Conservation (phyloP, 1,284 basidiomycete species). For the Stygiomarasmius scandens region DNA sequence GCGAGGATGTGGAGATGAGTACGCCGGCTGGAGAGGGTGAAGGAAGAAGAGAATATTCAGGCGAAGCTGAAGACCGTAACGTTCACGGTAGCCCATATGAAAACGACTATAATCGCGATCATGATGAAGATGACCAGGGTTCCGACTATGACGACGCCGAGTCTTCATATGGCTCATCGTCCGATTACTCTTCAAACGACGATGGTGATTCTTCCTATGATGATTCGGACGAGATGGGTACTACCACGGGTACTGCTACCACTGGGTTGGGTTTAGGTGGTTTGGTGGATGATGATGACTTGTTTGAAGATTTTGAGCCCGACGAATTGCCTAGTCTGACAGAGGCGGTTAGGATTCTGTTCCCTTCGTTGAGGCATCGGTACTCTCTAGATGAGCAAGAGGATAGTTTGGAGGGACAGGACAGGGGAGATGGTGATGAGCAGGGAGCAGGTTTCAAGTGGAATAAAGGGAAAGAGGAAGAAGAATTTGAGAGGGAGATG, state of each 20-base stretch:
- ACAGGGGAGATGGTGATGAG: background rate
- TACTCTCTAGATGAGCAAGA: conserved; percentile 4
- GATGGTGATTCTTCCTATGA: background rate
- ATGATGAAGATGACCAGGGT: conserved; percentile 16
- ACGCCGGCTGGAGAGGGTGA: conserved; percentile 10
- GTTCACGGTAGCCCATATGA: background rate
- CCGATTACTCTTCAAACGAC: background rate
- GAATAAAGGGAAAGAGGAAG: conserved; percentile 38
- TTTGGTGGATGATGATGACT: conserved; percentile 4
- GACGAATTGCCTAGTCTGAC: conserved; percentile 71
- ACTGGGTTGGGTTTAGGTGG: too few species aligned
- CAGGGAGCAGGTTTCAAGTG: too few species aligned
- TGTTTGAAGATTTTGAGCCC: conserved; percentile 66
- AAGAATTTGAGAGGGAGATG: conserved; percentile 64
- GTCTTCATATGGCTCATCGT: too few species aligned
- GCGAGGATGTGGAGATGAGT: background rate
- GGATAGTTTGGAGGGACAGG: background rate
- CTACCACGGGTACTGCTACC: too few species aligned
- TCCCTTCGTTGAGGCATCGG: conserved; percentile 50
- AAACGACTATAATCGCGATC: conserved; percentile 22
- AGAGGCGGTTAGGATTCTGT: conserved; percentile 69
- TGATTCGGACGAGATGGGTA: background rate
- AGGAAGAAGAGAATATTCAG: background rate
- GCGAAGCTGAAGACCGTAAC: conserved; percentile 21
- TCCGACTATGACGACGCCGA: background rate